Evolutionary conservation across 345 rosid species (phyloP), one percentile per base, ranked within the genome.

Genomic region (Leavenworthia alabamica): DNA sequence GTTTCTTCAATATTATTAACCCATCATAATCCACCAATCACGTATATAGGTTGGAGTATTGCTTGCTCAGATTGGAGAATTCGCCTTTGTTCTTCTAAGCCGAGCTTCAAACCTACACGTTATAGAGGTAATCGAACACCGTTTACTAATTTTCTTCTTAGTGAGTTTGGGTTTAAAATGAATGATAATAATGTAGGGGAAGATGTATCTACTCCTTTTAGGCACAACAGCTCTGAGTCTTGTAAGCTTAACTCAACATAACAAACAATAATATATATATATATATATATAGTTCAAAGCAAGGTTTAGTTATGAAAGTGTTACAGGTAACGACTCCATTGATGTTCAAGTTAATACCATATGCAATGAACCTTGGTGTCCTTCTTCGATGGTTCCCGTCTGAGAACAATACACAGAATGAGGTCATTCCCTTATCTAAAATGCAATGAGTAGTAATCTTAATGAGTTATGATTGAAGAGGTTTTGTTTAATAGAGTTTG

Each of bases 51-150:
- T 85, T 11, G 97, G 92, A 27, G 82, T 93, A 27, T 43, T 86
- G 71, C 97, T 93, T 65, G 99, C 99, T 74, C 99, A 93, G 80
- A 87, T 93, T 43, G 99, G 99, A 70, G 99, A 93, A 76, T 93
- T 89, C 66, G 94, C 99, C 68, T 93, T 93, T 78, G 92, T 93
- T 72, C 96, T 93, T 35, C 67, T 93, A 29, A 83, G 97, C 59
- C 85, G 99, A 61, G 99, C 97, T 28, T 89, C 99, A 63, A 93
- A 87, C 83, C 83, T 93, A 77, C 83, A 90, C 47, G 84, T 94
- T 33, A 84, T 93, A 43, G 89, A 87, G 97, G 99, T 89, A 41
- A n/a, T n/a, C n/a, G n/a, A n/a, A 24, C 13, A 53, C 31, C 10
- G 15, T 19, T 12, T n/a, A 40, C 29, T 7, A 23, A 23, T n/a